Conservation (phyloP, 331 rosid species). For the Dryas integrifolia region DNA sequence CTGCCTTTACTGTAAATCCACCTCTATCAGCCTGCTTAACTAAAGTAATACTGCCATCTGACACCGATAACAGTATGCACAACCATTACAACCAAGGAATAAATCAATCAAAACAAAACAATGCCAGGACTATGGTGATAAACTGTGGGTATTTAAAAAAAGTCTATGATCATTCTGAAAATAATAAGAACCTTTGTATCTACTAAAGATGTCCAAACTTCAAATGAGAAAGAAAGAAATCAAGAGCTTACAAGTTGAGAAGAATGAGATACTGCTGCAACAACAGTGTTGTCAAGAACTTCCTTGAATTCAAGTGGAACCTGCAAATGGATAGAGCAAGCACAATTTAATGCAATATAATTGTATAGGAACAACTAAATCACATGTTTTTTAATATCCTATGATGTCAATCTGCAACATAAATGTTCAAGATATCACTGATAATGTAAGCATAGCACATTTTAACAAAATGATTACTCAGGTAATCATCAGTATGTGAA, state of each 20-base stretch:
- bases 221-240: slow-evolving; percentile 10
- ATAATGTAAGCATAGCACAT: neutral
- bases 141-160: neutral
- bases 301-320: slow-evolving; percentile 93
- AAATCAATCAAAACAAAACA: neutral
- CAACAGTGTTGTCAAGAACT: slow-evolving; percentile 81
- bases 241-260: slow-evolving; percentile 73
- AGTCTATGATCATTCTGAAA: neutral
- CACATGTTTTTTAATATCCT: neutral
- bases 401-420: slow-evolving; percentile 6
- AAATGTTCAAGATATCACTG: neutral
- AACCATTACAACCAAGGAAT: neutral
- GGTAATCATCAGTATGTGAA: neutral
- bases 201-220: slow-evolving; percentile 8
- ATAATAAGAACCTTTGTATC: slow-evolving; percentile 1
- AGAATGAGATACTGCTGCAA: slow-evolving; percentile 86
- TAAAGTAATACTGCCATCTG: neutral
- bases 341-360: neutral
- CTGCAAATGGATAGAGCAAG: slow-evolving; percentile 47
- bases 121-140: neutral
- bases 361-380: neutral
- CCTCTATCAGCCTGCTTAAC: neutral
- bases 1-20: neutral
- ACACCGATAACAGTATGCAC: neutral
- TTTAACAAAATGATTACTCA: neutral